A percentile compares a stretch with the other conserved stretches of the same genome.
These are phyloP conservation scores for Eimeria necatrix DNA, from an alignment of 169 alveolate genomes.

Conservation along the genomic window DNA sequence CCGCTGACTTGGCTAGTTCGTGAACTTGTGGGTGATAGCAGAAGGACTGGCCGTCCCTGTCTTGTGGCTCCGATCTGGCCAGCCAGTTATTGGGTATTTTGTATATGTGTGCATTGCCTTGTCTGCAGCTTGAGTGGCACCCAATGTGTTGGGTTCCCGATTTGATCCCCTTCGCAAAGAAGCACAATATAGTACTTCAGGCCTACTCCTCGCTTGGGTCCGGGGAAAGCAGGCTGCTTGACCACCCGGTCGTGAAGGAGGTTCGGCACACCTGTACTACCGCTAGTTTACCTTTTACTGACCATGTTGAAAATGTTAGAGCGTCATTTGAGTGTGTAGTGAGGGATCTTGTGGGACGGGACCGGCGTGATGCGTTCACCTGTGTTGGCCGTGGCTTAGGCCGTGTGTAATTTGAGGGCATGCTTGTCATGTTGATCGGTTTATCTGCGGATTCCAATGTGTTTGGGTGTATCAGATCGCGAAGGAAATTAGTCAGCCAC, in stretches of 20 bases:
- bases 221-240: constrained; percentile 62
- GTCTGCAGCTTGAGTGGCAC: constrained; percentile 77
- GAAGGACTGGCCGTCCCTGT: too few species aligned
- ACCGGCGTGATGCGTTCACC: too few species aligned
- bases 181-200: constrained; percentile 73
- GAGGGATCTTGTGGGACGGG: too few species aligned
- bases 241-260: constrained; percentile 61
- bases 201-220: constrained; percentile 82
- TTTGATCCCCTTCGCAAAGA: constrained; percentile 5
- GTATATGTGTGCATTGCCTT: too few species aligned
- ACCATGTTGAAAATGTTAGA: too few species aligned
- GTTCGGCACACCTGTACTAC: not conserved
- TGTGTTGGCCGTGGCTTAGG: too few species aligned
- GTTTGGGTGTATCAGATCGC: constrained; percentile 16
- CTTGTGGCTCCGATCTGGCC: too few species aligned
- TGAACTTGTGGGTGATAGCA: not conserved
- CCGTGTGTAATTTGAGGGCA: too few species aligned
- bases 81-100: too few species aligned
- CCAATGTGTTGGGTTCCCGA: constrained; percentile 74
- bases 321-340: too few species aligned
- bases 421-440: not conserved
- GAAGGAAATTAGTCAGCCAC: constrained; percentile 9
- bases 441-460: not conserved
- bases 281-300: too few species aligned
- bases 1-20: not conserved